Evolutionary conservation across 192 early-diverging fungal genomes (phyloP).

Genomic region (Kickxella alabastrina): DNA sequence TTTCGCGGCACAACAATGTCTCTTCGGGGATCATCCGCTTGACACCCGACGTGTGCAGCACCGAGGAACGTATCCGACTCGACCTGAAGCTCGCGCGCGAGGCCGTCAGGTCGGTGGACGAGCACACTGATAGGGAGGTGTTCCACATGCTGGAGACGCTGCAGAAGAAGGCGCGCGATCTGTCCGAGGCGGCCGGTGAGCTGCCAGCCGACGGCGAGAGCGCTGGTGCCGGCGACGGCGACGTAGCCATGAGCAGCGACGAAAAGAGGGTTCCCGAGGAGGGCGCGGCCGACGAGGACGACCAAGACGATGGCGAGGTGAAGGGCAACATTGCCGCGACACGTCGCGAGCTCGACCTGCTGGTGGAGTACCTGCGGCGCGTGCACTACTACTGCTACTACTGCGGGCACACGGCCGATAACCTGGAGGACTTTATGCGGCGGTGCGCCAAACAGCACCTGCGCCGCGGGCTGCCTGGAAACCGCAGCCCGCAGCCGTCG

Average conservation of each 20-base stretch:
- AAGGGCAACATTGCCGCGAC: conserved; percentile 18
- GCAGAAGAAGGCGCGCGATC: conserved; percentile 34
- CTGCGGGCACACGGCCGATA: conserved; percentile 78
- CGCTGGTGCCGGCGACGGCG: neutral
- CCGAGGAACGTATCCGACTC: conserved; percentile 62
- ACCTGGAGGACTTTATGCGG: conserved; percentile 79
- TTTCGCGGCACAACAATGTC: conserved; percentile 41
- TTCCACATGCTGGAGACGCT: conserved; percentile 34
- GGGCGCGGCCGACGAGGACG: conserved; percentile 6
- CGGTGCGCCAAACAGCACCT: conserved; percentile 65
- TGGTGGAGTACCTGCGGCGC: conserved; percentile 79
- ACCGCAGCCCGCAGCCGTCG: conserved; percentile 34
- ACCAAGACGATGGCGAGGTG: conserved; percentile 5
- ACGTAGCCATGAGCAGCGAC: conserved; percentile 6
- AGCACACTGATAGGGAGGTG: conserved; percentile 26
- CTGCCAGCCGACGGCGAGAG: conserved; percentile 25
- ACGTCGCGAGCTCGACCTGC: conserved; percentile 65
- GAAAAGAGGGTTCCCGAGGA: too few relatives aligned
- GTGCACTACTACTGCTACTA: conserved; percentile 98
- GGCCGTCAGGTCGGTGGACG: conserved; percentile 40
- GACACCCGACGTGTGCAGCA: conserved; percentile 70
- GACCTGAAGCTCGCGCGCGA: conserved; percentile 68
- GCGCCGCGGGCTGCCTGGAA: conserved; percentile 34
- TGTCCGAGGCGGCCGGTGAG: conserved; percentile 33
- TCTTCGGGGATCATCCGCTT: conserved; percentile 45